Percentiles rank a stretch among this genome's conserved stretches.
Evolutionary conservation across 2,329 filamentous ascomycete species (phyloP).

Genomic region (Nemania sp.): DNA sequence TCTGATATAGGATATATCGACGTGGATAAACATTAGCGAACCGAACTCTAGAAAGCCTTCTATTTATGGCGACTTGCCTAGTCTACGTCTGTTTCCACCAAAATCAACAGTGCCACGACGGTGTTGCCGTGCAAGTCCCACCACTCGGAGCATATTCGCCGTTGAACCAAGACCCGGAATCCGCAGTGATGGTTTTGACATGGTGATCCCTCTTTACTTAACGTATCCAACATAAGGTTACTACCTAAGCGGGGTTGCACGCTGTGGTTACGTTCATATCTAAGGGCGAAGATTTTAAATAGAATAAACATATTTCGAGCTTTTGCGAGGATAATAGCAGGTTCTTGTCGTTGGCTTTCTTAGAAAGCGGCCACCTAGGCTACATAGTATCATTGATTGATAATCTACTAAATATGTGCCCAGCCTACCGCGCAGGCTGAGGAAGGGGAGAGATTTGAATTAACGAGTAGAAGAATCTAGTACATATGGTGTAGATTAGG

Average conservation of each 20-base stretch:
- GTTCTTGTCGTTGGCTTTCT: too few relatives aligned
- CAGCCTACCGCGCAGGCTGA: not conserved
- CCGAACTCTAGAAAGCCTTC: conserved; percentile 11
- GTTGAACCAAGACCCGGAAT: not conserved
- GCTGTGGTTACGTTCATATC: too few relatives aligned
- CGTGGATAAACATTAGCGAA: conserved; percentile 17
- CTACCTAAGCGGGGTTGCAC: too few relatives aligned
- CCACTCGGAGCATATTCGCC: not conserved
- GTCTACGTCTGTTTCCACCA: not conserved
- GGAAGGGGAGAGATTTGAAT: not conserved
- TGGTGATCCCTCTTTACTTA: not conserved
- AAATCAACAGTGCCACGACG: not conserved
- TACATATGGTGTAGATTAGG: not conserved
- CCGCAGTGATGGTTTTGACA: not conserved
- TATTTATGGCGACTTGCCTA: not conserved
- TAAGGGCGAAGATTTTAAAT: too few relatives aligned
- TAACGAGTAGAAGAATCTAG: not conserved
- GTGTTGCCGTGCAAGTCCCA: not conserved
- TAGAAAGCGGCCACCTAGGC: too few relatives aligned
- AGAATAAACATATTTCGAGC: too few relatives aligned
- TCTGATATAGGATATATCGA: conserved; percentile 1
- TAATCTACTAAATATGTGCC: not conserved
- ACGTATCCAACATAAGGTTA: too few relatives aligned
- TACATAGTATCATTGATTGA: not conserved
- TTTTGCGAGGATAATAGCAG: too few relatives aligned